Base-by-base conservation (phyloP, 495 filamentous ascomycete species). In the Antarctomyces pellizariae region DNA sequence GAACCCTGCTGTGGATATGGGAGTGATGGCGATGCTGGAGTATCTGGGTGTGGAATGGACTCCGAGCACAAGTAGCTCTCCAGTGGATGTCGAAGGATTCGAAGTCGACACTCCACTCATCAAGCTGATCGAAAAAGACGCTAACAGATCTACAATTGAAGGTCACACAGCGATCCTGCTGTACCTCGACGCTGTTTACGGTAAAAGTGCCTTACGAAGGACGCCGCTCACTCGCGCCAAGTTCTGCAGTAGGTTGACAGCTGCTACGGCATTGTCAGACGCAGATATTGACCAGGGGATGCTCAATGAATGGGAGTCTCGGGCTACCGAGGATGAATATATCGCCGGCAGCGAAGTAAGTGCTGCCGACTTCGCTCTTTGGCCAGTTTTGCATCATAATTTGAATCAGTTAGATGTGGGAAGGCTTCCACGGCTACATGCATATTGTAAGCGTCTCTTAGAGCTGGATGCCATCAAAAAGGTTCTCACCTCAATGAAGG, bases 351-450 rank as follows among this genome's bases (percentile, higher is more conserved):
- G 45, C 0, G 34, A 34, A 1, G 55, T 71, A 9, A 57, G 59
- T 2, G 53, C 76, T 9, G 72, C 67, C 6, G 76, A 84, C 42
- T 78, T 64, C 38, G 63, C 66, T 0, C 49, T 77, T 6, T 80
- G 70, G 70, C 75, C 76, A 0, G 56, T 76, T 6, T 46, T 84
- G 21, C 44, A 69, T 26, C 58, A 68, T 16, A 57, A 76, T 6
- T 47, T 64, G 5, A 38, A 41, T 4, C 32, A 35, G 7, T 45
- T 26, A 23, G 44, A 28, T 17, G n/a, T 20, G 0, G 20, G 16
- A 7, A 31, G 28, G 4, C 19, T 32, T 8, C 15, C 16, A 13
- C 21, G 28, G 1, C 17, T 41, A 22, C 3, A 7, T 24, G 22
- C 12, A 18, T 41, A 41, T 25, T 30, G 13, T 14, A 11, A 12